A percentile compares a stretch with the other conserved stretches of the same genome.
phyloP scores from a whole-genome alignment of 2,329 filamentous ascomycete species.

The Pestalotiopsis sp. region DNA sequence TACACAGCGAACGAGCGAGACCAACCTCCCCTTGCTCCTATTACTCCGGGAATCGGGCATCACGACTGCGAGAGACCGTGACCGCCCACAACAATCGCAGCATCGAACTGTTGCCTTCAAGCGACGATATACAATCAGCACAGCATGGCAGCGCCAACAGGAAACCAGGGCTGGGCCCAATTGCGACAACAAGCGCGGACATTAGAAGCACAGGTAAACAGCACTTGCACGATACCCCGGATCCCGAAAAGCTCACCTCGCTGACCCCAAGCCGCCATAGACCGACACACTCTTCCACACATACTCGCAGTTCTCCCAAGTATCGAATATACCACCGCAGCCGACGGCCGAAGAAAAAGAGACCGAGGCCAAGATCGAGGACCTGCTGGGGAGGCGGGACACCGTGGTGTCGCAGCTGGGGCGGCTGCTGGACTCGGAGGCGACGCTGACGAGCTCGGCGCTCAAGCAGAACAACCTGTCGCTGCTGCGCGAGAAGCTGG shows the following conservation, averaged over 20 bases:
- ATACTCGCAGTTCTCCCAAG: constrained; percentile 89
- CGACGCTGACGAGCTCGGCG: constrained; percentile 81
- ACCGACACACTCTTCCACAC: constrained; percentile 82
- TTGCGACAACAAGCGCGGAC: constrained; percentile 88
- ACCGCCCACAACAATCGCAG: background rate
- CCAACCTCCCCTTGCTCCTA: background rate
- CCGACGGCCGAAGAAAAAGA: constrained; percentile 82
- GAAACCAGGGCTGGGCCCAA: constrained; percentile 82
- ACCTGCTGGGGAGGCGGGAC: constrained; percentile 84
- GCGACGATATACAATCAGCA: background rate
- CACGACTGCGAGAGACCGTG: background rate
- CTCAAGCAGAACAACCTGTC: constrained; percentile 97
- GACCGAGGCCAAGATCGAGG: constrained; percentile 80
- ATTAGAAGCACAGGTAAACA: constrained; percentile 82
- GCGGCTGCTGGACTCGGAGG: constrained; percentile 91
- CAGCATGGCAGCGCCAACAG: constrained; percentile 54
- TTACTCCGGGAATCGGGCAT: background rate
- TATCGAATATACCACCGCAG: constrained; percentile 77
- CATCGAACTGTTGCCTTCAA: background rate
- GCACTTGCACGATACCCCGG: background rate
- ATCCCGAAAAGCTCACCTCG: background rate
- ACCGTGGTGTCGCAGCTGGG: constrained; percentile 78
- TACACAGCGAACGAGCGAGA: background rate
- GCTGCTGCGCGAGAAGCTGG: constrained; percentile 86
- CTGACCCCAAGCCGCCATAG: constrained; percentile 46